Conservation (phyloP, 1,284 basidiomycete species). For the Pholiota adiposa region DNA sequence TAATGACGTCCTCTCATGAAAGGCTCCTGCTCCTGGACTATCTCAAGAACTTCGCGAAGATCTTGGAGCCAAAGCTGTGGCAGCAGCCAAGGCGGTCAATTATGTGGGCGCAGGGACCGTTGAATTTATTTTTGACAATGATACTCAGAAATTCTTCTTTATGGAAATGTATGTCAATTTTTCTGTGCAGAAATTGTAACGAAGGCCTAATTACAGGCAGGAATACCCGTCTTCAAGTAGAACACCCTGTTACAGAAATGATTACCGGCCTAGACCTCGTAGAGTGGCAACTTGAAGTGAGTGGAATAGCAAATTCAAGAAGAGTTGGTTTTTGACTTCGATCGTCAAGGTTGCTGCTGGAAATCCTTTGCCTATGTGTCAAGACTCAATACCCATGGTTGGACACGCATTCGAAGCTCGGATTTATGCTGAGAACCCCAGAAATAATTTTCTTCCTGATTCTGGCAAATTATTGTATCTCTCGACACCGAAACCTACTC, state of each 20-base stretch:
- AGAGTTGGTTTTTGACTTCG: neutral
- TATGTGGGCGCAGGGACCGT: conserved; percentile 93
- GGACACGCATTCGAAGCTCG: conserved; percentile 96
- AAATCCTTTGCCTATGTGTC: conserved; percentile 80
- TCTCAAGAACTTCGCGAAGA: conserved; percentile 77
- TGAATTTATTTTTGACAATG: conserved; percentile 93
- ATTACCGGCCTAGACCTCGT: conserved; percentile 92
- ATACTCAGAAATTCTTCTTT: conserved; percentile 84
- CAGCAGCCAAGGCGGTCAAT: conserved; percentile 88
- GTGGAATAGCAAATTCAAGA: neutral
- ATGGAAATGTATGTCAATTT: conserved; percentile 83
- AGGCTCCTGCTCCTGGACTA: conserved; percentile 92
- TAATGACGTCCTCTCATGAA: neutral
- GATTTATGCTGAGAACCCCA: conserved; percentile 97
- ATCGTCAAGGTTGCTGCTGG: conserved; percentile 90
- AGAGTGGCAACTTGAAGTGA: conserved; percentile 89
- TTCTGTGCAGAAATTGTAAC: neutral
- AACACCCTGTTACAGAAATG: conserved; percentile 97
- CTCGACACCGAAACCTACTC: conserved; percentile 73
- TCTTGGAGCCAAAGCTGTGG: conserved; percentile 86
- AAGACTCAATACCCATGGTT: conserved; percentile 79
- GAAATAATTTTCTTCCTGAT: conserved; percentile 92
- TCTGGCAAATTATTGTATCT: conserved; percentile 84
- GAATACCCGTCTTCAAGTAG: conserved; percentile 94
- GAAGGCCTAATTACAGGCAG: conserved; percentile 38